A percentile compares a stretch with the other conserved stretches of the same genome.
phyloP scores from a whole-genome alignment of 805 yeast genomes.

The Scheffersomyces lignosus region DNA sequence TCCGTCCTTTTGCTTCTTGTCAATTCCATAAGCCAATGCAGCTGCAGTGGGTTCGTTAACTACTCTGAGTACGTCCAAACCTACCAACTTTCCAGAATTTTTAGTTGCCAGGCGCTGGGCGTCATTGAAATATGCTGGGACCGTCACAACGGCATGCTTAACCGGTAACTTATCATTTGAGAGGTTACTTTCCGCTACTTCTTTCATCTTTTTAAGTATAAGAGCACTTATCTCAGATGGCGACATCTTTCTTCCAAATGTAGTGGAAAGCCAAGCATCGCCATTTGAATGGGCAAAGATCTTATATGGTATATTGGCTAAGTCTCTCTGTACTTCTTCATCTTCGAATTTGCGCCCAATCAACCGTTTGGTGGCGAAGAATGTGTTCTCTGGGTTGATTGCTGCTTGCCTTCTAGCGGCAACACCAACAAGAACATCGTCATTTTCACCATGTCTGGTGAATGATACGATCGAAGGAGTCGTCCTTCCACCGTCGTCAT shows the following conservation, averaged over 20 bases:
- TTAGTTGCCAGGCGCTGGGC: slow-evolving; percentile 84
- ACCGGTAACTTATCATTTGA: slow-evolving; percentile 26
- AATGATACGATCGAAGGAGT: slow-evolving; percentile 80
- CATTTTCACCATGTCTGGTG: slow-evolving; percentile 27
- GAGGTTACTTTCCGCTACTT: slow-evolving; percentile 57
- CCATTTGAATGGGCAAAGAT: slow-evolving; percentile 61
- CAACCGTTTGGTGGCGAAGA: slow-evolving; percentile 78
- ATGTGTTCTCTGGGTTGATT: slow-evolving; percentile 73
- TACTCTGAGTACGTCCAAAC: slow-evolving; percentile 71
- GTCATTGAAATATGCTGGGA: slow-evolving; percentile 83
- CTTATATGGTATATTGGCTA: slow-evolving; percentile 60
- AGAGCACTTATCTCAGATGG: slow-evolving; percentile 75
- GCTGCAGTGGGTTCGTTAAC: slow-evolving; percentile 87
- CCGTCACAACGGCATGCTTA: slow-evolving; percentile 77
- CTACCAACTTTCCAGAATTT: slow-evolving; percentile 73
- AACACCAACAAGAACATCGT: slow-evolving; percentile 51
- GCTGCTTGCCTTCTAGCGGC: slow-evolving; percentile 78
- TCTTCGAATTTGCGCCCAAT: slow-evolving; percentile 74
- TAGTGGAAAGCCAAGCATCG: slow-evolving; percentile 65
- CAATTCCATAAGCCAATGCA: slow-evolving; percentile 78
- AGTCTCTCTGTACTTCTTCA: slow-evolving; percentile 67
- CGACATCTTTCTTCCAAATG: slow-evolving; percentile 45
- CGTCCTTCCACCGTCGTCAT: slow-evolving; percentile 76
- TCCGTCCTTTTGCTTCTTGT: slow-evolving; percentile 51
- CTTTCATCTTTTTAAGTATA: slow-evolving; percentile 63